A percentile compares a stretch with the other conserved stretches of the same genome.
phyloP scores from a whole-genome alignment of 2,329 filamentous ascomycete genomes.

The Monosporascus cannonballus region DNA sequence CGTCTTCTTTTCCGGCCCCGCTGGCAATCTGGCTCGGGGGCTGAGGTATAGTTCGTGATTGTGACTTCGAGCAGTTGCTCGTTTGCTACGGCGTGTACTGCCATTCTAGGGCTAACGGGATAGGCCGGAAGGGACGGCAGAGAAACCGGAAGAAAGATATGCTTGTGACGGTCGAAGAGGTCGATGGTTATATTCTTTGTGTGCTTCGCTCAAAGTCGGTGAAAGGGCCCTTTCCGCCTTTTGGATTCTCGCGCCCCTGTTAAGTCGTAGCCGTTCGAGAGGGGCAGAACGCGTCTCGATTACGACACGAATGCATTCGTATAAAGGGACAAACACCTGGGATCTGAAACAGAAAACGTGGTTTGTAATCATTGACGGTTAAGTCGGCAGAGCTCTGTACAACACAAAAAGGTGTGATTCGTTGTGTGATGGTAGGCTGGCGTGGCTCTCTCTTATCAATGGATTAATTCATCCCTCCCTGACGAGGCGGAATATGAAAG shows the following conservation, averaged over 20 bases:
- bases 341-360: background rate
- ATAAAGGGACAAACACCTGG: background rate
- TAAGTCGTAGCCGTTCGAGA: background rate
- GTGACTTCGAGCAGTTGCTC: slow-evolving; percentile 20
- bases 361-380: background rate
- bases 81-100: slow-evolving; percentile 11
- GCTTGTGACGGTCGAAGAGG: background rate
- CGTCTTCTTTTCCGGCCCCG: slow-evolving; percentile 31
- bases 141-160: background rate
- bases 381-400: background rate
- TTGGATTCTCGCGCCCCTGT: too few species aligned
- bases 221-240: too few species aligned
- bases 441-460: background rate
- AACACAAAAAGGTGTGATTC: background rate
- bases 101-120: slow-evolving; percentile 12
- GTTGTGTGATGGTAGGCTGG: background rate
- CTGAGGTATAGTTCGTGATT: slow-evolving; percentile 15
- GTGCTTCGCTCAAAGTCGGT: background rate
- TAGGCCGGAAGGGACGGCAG: background rate
- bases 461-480: background rate
- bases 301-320: background rate
- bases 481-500: background rate
- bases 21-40: slow-evolving; percentile 28
- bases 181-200: background rate
- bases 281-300: background rate